Conservation (phyloP, 768 basidiomycete species). For the Mycena pura region DNA sequence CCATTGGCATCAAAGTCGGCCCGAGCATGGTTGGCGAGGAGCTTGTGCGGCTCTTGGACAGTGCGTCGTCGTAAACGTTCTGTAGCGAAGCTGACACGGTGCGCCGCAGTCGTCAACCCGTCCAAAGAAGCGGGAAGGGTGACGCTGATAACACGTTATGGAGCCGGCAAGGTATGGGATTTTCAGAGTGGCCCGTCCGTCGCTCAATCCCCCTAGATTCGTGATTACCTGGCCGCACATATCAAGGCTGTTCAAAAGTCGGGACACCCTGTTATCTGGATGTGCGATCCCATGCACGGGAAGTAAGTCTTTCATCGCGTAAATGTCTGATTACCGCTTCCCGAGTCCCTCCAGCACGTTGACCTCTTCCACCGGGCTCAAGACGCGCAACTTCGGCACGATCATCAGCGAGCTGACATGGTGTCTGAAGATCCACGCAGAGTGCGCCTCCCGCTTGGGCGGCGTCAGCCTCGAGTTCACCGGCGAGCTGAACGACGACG, state of each 20-base stretch:
- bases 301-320: conserved; percentile 63
- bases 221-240: conserved; percentile 75
- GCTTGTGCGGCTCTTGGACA: conserved; percentile 74
- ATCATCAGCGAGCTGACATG: conserved; percentile 88
- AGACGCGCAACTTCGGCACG: conserved; percentile 88
- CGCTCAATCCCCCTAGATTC: conserved; percentile 58
- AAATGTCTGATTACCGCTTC: too few relatives aligned
- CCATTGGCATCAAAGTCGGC: conserved; percentile 96
- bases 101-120: conserved; percentile 80
- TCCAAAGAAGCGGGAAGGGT: conserved; percentile 82
- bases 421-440: conserved; percentile 81
- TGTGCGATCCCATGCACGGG: conserved; percentile 99
- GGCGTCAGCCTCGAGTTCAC: conserved; percentile 92
- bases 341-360: conserved; percentile 72
- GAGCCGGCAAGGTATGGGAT: conserved; percentile 74
- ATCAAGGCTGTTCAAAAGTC: conserved; percentile 82
- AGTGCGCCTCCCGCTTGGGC: conserved; percentile 75
- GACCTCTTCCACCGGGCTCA: conserved; percentile 80
- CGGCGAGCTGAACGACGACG: conserved; percentile 88
- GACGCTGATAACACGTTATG: conserved; percentile 93
- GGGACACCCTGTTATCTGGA: conserved; percentile 90
- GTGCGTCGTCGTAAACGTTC: conserved; percentile 58
- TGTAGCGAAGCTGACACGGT: conserved; percentile 1
- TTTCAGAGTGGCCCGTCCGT: background rate
- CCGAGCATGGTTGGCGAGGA: conserved; percentile 85